These are phyloP conservation scores for Peniophora sp. DNA, from an alignment of 1,284 basidiomycete genomes.

Conservation along the genomic window DNA sequence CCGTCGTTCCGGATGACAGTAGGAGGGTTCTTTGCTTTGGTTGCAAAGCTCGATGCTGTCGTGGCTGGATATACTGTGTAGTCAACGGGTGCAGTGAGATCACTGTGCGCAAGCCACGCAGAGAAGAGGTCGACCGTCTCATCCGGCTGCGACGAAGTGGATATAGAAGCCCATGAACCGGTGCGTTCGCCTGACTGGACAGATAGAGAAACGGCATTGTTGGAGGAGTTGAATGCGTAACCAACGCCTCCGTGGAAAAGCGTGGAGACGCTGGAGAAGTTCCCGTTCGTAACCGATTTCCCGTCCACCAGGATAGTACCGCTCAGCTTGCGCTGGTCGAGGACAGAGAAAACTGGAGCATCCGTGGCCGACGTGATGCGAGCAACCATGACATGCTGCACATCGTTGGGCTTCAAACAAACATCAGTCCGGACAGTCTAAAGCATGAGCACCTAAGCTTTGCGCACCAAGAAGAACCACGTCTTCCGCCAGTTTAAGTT, in stretches of 20 bases:
- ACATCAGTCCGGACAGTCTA: too few relatives aligned
- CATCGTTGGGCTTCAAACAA: slow-evolving; percentile 37
- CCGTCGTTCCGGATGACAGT: slow-evolving; percentile 33
- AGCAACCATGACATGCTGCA: slow-evolving; percentile 47
- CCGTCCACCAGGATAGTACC: slow-evolving; percentile 35
- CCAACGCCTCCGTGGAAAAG: slow-evolving; percentile 49
- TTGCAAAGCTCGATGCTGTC: slow-evolving; percentile 21
- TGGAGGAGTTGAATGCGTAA: slow-evolving; percentile 28
- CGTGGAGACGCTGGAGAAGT: slow-evolving; percentile 22
- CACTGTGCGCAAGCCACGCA: slow-evolving; percentile 41
- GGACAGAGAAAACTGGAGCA: slow-evolving; percentile 42
- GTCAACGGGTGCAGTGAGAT: slow-evolving; percentile 25
- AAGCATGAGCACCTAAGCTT: too few relatives aligned
- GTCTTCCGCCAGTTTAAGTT: slow-evolving; percentile 48
- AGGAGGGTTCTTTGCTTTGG: slow-evolving; percentile 14
- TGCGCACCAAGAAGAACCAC: slow-evolving; percentile 53
- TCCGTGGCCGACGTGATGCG: slow-evolving; percentile 31
- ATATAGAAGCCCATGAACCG: slow-evolving; percentile 49
- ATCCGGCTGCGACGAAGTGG: slow-evolving; percentile 42
- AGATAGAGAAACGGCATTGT: slow-evolving; percentile 24
- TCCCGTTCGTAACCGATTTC: slow-evolving; percentile 18
- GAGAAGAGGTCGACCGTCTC: slow-evolving; percentile 46
- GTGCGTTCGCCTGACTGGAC: slow-evolving; percentile 34
- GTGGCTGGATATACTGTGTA: slow-evolving; percentile 47
- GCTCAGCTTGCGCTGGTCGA: slow-evolving; percentile 41